Base-by-base conservation (phyloP, 495 filamentous ascomycete genomes). In the Neurospora intermedia region DNA sequence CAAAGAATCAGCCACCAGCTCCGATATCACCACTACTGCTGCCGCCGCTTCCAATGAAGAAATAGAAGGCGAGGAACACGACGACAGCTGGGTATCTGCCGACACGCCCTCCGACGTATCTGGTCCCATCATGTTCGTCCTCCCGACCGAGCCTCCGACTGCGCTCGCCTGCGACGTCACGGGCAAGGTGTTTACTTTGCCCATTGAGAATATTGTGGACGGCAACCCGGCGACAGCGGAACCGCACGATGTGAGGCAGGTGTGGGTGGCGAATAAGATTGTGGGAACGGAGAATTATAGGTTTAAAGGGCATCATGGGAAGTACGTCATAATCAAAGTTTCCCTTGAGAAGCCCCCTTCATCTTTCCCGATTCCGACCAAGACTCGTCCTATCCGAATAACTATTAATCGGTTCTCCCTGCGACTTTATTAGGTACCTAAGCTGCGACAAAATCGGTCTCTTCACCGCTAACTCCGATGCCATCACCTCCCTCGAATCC, bases 221-320 rank as follows among this genome's bases (percentile, higher is more conserved):
- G 89, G 86, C 27, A 90, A 95, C 82, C 88, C 92, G 6, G 73
- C 83, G 18, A 96, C 89, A 5, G 93, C 95, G 42, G 96, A 98
- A 81, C 96, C 96, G 69, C 94, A 97, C 77, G 93, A 97, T 81
- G 93, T 98, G 27, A 85, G 94, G 74, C 94, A 98, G 83, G 96
- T 99, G 23, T 98, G 94, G 94, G 87, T 98, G 71, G 94, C 93
- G 71, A 97, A 92, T 75, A 85, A 86, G 73, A 90, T 97, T 20
- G 90, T 92, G 6, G 96, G 96, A 5, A 93, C 90, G 11, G 93
- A 96, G 73, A 81, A 84, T 40, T 89, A 91, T 76, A 92, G 91
- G 73, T 93, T 99, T 79, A 97, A 97, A 82, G 91, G 91, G 0
- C 89, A 93, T 81, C 90, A 96, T 83, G 94, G 95, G 74, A 90